phyloP scores from a whole-genome alignment of 106 monocot genomes.

The Phalaenopsis aphrodite region DNA sequence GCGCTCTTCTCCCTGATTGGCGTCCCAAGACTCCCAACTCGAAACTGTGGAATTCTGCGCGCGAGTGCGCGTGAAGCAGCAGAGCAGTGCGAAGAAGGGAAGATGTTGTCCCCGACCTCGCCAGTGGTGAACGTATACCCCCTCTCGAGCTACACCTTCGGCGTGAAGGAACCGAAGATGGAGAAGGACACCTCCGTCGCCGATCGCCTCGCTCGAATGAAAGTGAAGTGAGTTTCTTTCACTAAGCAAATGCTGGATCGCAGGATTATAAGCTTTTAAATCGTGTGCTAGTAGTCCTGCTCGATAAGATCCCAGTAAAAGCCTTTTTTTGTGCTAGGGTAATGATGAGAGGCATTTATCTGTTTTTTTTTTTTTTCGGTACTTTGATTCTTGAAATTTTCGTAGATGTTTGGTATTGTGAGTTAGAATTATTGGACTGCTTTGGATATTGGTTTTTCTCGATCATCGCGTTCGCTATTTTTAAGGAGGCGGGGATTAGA shows the following conservation, averaged over 20 bases:
- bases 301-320: neutral
- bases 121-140: constrained; percentile 76
- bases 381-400: neutral
- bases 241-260: neutral
- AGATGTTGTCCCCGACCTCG: constrained; percentile 7
- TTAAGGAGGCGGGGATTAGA: neutral
- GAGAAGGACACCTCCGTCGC: constrained; percentile 99
- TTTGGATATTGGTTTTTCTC: neutral
- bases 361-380: neutral
- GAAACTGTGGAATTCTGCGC: neutral
- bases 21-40: neutral
- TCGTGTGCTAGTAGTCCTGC: neutral
- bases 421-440: neutral
- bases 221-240: constrained; percentile 57
- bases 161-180: constrained; percentile 93
- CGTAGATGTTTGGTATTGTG: neutral
- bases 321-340: neutral
- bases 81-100: neutral
- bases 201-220: constrained; percentile 97
- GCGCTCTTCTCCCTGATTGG: neutral
- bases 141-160: constrained; percentile 86
- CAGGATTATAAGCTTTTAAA: neutral
- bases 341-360: neutral
- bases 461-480: neutral
- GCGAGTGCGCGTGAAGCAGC: neutral